These are phyloP conservation scores for Tylopilus sp. DNA, from an alignment of 1,284 basidiomycete species.

Conservation along the genomic window DNA sequence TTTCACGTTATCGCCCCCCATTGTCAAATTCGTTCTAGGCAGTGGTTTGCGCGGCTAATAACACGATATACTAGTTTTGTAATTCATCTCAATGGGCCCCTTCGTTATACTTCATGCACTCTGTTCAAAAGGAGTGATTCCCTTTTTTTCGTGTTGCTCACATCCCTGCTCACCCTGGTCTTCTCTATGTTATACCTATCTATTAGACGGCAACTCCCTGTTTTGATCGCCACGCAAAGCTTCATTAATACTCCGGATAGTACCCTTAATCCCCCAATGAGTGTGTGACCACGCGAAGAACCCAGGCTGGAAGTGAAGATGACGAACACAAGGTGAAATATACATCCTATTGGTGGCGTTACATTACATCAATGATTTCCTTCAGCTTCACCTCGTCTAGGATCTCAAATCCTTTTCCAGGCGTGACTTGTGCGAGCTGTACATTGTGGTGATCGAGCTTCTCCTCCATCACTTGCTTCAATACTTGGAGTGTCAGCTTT, in stretches of 20 bases:
- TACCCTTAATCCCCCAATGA: neutral
- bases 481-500: constrained; percentile 78
- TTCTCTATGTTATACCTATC: constrained; percentile 23
- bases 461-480: constrained; percentile 99
- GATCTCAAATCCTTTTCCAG: constrained; percentile 77
- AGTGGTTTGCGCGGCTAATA: constrained; percentile 21
- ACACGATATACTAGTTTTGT: constrained; percentile 12
- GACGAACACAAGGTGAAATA: neutral
- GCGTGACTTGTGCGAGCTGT: constrained; percentile 91
- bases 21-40: constrained; percentile 5
- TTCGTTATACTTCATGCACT: constrained; percentile 19
- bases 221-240: constrained; percentile 1
- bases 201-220: constrained; percentile 19
- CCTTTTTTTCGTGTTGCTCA: constrained; percentile 9
- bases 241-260: constrained; percentile 5
- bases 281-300: neutral
- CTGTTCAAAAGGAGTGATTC: constrained; percentile 6
- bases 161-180: neutral
- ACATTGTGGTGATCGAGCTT: constrained; percentile 68
- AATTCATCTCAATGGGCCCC: constrained; percentile 13
- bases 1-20: neutral
- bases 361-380: constrained; percentile 79
- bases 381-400: constrained; percentile 74
- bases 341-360: constrained; percentile 26
- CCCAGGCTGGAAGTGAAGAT: neutral